Percentiles rank a stretch among this genome's conserved stretches.
phyloP scores from a whole-genome alignment of 192 early-diverging fungal species.

The Coemansia reversa region DNA sequence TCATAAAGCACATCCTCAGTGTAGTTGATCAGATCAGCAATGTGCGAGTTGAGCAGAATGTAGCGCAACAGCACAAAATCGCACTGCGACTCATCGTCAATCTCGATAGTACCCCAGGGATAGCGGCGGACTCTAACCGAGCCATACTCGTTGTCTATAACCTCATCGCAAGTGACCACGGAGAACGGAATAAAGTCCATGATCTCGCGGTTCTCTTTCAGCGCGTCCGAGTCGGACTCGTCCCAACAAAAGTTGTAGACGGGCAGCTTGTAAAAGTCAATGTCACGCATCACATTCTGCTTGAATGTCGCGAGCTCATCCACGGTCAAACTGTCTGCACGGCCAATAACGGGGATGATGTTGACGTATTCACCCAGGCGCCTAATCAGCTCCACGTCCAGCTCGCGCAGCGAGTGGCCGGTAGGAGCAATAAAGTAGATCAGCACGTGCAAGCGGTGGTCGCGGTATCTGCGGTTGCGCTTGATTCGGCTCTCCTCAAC shows the following conservation, averaged over 20 bases:
- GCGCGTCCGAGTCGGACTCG: slow-evolving; percentile 96
- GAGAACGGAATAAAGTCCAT: slow-evolving; percentile 87
- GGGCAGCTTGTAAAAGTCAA: slow-evolving; percentile 94
- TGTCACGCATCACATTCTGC: slow-evolving; percentile 94
- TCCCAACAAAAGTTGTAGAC: slow-evolving; percentile 99
- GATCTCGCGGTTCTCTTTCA: slow-evolving; percentile 97
- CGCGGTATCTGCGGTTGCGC: slow-evolving; percentile 85
- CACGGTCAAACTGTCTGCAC: slow-evolving; percentile 86
- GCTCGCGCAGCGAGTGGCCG: slow-evolving; percentile 93
- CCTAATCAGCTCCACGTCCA: slow-evolving; percentile 91
- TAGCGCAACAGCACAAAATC: slow-evolving; percentile 94
- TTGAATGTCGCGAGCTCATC: slow-evolving; percentile 85
- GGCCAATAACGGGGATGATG: slow-evolving; percentile 93
- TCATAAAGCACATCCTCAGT: slow-evolving; percentile 95
- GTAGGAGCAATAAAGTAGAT: slow-evolving; percentile 98
- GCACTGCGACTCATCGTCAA: slow-evolving; percentile 93
- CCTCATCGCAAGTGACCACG: slow-evolving; percentile 87
- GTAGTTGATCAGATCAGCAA: slow-evolving; percentile 95
- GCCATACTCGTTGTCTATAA: slow-evolving; percentile 75
- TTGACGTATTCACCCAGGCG: slow-evolving; percentile 91
- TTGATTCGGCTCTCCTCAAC: slow-evolving; percentile 85
- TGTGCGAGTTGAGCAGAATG: slow-evolving; percentile 90
- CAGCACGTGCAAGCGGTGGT: slow-evolving; percentile 94
- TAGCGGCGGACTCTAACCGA: slow-evolving; percentile 89
- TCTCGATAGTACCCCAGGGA: slow-evolving; percentile 95